Base-by-base conservation (phyloP, 1,284 basidiomycete species). In the Marasmius oreades region DNA sequence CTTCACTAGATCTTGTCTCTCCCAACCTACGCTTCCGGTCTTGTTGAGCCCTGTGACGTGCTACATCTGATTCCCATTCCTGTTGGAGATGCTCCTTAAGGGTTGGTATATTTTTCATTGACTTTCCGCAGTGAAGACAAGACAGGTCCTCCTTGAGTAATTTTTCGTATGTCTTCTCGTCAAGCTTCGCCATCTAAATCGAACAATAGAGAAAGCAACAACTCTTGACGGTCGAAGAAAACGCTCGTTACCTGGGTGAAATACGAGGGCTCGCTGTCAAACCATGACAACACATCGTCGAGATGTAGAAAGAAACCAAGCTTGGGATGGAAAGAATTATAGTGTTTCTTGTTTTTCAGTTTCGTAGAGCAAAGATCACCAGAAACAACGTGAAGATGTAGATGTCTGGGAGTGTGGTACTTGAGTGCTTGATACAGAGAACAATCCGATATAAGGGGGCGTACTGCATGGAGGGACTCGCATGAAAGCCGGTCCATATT, bases 311-410 rank as follows among this genome's bases (percentile, higher is more conserved):
- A 98, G 74, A 95, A 98, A 0, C 93, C 95, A 12, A 83, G 75
- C 28, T 81, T 81, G 0, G 95, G 96, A 63, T 92, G 86, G 73
- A 98, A 99, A 2, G 93, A 93, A 68, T 96, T 94, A 75, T 94
- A 94, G 65, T 98, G 95, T 66, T 92, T 95, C 78, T 97, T 98
- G 60, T 81, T 83, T 72, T 96, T 98, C 73, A 98, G 73, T 36
- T 75, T 73, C 2, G 82, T 77, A 0, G 90, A 88, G 51, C 84
- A 79, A 18, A 97, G 73, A 67, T 99, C 95, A 20, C 81, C 78
- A 0, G 94, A 96, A 26, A 98, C 76, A 58, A 98, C 84, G 67
- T 98, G 95, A 5, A 95, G 71, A 66, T 96, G 94, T 1, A 95
- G 60, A 67, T 95, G 93, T 60, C 93, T 95, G 45, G 7, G 42